Conservation (phyloP, 2,329 filamentous ascomycete genomes). For the Penicillium hordei region DNA sequence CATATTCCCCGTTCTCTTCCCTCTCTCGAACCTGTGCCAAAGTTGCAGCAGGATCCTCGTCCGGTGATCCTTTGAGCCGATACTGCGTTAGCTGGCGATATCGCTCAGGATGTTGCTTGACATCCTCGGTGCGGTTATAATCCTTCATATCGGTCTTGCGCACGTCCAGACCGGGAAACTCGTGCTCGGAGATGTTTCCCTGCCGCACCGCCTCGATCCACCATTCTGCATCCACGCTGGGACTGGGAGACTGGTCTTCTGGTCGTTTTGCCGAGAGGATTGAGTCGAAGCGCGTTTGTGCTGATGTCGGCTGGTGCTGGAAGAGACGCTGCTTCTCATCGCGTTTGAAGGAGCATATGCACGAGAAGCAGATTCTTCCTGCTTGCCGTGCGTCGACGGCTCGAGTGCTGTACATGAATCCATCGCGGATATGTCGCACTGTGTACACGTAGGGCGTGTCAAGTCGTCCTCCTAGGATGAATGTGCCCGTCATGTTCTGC, state of each 20-base stretch:
- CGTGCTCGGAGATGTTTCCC: conserved; percentile 29
- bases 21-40: conserved; percentile 22
- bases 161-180: conserved; percentile 48
- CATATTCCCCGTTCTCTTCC: conserved; percentile 37
- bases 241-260: conserved; percentile 36
- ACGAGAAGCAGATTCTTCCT: conserved; percentile 53
- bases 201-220: conserved; percentile 32
- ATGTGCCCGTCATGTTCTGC: conserved; percentile 55
- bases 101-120: conserved; percentile 30
- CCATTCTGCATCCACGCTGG: conserved; percentile 39
- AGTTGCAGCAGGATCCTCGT: conserved; percentile 24
- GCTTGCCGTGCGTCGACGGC: conserved; percentile 54
- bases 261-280: conserved; percentile 33
- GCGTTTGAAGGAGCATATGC: conserved; percentile 54
- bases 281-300: conserved; percentile 31
- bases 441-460: conserved; percentile 53
- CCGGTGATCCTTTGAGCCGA: conserved; percentile 44
- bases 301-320: conserved; percentile 32
- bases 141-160: conserved; percentile 54
- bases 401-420: conserved; percentile 53
- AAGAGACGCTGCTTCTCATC: conserved; percentile 35
- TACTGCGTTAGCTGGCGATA: conserved; percentile 51
- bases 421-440: conserved; percentile 53
- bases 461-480: conserved; percentile 50
- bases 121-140: conserved; percentile 43